Base-by-base conservation (phyloP, 176 grass and related monocot genomes). In the Poa annua region DNA sequence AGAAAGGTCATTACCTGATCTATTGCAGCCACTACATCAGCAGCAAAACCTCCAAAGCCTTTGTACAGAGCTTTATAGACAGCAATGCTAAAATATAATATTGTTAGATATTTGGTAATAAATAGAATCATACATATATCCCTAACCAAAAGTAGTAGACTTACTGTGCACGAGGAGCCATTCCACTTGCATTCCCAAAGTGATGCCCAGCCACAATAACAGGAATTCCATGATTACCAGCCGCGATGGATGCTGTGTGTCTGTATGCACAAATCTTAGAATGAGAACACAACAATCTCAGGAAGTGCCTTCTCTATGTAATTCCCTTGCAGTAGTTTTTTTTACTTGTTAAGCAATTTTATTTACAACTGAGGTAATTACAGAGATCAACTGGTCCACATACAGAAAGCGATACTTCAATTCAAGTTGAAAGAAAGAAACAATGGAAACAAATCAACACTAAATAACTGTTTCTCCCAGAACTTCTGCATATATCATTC, bases 101-200 rank as follows among this genome's bases (percentile, higher is more conserved):
- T 62, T 25, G 25, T 54, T 61, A 80, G 50, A 49, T 41, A 74
- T 79, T 68, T 74, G 32, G 52, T 32, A 63, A 76, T 64, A 57
- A 66, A 71, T 0, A 54, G 41, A 57, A 83, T 74, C 12, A 4
- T 8, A 74, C 76, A 8, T 36, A 35, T 64, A 20, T 29, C 60
- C 24, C 26, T 74, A 81, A 71, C 79, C 44, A 67, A 87, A 67
- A 22, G 11, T 41, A 54, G 52, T 85, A 74, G 15, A 77, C 92
- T 88, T 95, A 99, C 96, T 99, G 96, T 81, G 96, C 96, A 89
- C 67, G 93, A 99, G 96, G 96, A 75, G 96, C 96, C 96, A 99
- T 99, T 77, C 96, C 96, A 73, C 96, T 99, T 81, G 96, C 96
- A 90, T 95, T 86, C 65, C 96, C 96, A 72, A 93, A 99, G 85